These are phyloP conservation scores for Hippophae tibetana DNA, from an alignment of 306 rosid genomes.

Conservation along the genomic window DNA sequence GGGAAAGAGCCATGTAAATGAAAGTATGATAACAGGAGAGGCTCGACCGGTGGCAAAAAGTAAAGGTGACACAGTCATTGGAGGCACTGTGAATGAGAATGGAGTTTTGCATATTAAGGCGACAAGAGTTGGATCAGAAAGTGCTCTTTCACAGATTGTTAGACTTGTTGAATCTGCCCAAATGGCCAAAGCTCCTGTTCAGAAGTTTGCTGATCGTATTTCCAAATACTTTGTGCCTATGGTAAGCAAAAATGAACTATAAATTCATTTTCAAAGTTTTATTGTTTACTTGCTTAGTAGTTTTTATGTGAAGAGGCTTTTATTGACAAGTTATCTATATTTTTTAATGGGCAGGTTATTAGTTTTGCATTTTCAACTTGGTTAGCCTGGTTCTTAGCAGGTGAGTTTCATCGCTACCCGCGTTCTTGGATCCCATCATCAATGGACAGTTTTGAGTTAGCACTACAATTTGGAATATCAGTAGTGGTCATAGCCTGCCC, in stretches of 20 bases:
- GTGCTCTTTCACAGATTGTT: conserved; percentile 74
- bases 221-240: conserved; percentile 78
- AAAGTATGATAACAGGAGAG: conserved; percentile 92
- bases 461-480: conserved; percentile 82
- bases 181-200: conserved; percentile 91
- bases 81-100: conserved; percentile 77
- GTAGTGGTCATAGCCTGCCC: conserved; percentile 97
- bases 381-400: conserved; percentile 67
- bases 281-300: background rate
- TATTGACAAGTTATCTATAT: background rate
- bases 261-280: background rate
- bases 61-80: conserved; percentile 59
- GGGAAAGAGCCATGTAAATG: conserved; percentile 76
- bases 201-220: conserved; percentile 68
- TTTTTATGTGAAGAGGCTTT: background rate
- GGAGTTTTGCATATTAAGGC: conserved; percentile 72
- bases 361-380: conserved; percentile 55
- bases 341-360: conserved; percentile 41
- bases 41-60: conserved; percentile 47
- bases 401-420: conserved; percentile 55
- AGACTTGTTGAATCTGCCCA: conserved; percentile 84
- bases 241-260: conserved; percentile 21
- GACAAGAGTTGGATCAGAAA: conserved; percentile 77
- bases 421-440: conserved; percentile 69
- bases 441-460: conserved; percentile 68